Evolutionary conservation across 2,329 filamentous ascomycete genomes (phyloP).

Genomic region (Alternaria panax): DNA sequence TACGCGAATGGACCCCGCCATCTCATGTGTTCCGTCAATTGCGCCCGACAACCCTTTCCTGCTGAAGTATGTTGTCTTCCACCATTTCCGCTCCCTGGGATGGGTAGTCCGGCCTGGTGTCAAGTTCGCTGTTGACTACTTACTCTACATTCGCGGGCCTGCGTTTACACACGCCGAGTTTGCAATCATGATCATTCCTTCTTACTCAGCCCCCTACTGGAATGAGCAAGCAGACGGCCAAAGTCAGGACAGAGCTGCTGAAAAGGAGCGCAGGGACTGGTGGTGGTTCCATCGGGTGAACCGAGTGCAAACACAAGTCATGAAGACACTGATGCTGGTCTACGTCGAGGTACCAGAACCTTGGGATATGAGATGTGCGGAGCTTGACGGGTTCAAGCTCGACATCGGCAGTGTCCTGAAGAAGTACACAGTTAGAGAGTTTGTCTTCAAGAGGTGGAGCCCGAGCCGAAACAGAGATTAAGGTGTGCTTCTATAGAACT

Average conservation of each 20-base stretch:
- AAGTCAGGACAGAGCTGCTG: conserved; percentile 30
- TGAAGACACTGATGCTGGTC: conserved; percentile 86
- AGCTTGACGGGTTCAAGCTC: conserved; percentile 44
- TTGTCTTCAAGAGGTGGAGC: conserved; percentile 83
- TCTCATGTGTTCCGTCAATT: conserved; percentile 49
- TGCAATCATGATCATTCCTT: conserved; percentile 81
- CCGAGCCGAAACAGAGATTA: conserved; percentile 77
- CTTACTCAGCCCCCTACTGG: conserved; percentile 80
- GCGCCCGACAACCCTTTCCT: conserved; percentile 84
- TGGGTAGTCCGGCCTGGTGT: conserved; percentile 93
- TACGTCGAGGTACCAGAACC: conserved; percentile 91
- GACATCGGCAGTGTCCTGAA: conserved; percentile 71
- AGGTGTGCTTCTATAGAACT: not conserved
- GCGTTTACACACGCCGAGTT: conserved; percentile 97
- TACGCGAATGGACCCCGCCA: conserved; percentile 9
- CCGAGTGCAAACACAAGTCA: conserved; percentile 85
- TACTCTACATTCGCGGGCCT: conserved; percentile 92
- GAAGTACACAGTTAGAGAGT: conserved; percentile 79
- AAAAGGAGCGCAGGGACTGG: conserved; percentile 66
- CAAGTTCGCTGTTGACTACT: conserved; percentile 93
- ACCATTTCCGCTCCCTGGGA: conserved; percentile 93
- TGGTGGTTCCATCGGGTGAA: conserved; percentile 89
- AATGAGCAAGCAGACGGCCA: conserved; percentile 56
- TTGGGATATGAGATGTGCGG: conserved; percentile 52
- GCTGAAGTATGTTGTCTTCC: conserved; percentile 86